Evolutionary conservation across 2,329 filamentous ascomycete genomes (phyloP).

Genomic region (Fusarium tanahbumbuense): DNA sequence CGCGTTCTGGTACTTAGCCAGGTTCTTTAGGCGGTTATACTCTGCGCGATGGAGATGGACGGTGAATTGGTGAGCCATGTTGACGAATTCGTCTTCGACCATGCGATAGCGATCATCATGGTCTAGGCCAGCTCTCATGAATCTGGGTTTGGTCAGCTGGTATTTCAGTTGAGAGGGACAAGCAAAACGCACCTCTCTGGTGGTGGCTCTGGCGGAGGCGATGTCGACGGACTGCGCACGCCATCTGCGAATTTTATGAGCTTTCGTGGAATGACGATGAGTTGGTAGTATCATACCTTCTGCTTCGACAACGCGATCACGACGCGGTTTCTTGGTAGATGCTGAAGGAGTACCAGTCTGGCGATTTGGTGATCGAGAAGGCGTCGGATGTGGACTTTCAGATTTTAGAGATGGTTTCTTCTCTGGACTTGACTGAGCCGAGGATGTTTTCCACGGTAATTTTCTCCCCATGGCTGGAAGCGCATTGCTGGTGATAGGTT

Average conservation of each 20-base stretch:
- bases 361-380: constrained; percentile 12
- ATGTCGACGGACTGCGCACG: constrained; percentile 59
- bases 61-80: constrained; percentile 76
- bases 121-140: constrained; percentile 73
- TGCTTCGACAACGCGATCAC: constrained; percentile 38
- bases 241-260: constrained; percentile 30
- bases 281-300: constrained; percentile 37
- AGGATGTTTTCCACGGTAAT: constrained; percentile 61
- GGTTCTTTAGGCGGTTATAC: constrained; percentile 74
- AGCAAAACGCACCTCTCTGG: constrained; percentile 55
- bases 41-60: constrained; percentile 81
- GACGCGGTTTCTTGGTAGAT: constrained; percentile 31
- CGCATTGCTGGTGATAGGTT: constrained; percentile 13
- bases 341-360: constrained; percentile 9
- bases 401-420: constrained; percentile 18
- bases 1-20: constrained; percentile 66
- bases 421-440: constrained; percentile 10
- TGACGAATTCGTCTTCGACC: constrained; percentile 84
- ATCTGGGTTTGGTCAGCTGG: constrained; percentile 51
- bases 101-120: constrained; percentile 82
- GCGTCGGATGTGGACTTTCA: constrained; percentile 12
- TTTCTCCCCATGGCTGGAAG: constrained; percentile 59
- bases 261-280: not conserved
- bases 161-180: not conserved
- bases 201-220: constrained; percentile 62